A percentile compares a stretch with the other conserved stretches of the same genome.
Evolutionary conservation across 2,329 filamentous ascomycete species (phyloP).

Genomic region (Aspergillus phoenicis): DNA sequence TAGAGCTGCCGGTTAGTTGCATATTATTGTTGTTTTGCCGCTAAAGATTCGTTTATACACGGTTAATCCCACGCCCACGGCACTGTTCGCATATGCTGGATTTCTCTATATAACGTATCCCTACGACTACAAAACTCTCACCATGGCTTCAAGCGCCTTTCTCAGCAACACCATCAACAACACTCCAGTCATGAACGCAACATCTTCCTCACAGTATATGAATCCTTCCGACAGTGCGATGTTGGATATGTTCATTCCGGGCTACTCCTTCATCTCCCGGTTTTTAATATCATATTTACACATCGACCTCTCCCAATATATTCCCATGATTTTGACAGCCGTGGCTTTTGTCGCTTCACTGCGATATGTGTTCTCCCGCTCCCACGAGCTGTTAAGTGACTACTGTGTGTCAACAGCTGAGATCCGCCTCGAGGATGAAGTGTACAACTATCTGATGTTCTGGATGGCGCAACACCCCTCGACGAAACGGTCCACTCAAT

Average conservation of each 20-base stretch:
- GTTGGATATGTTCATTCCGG: conserved; percentile 67
- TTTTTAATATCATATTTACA: conserved; percentile 59
- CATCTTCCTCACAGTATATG: conserved; percentile 10
- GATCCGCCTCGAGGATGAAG: conserved; percentile 69
- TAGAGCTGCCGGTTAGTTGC: neutral
- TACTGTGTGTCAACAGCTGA: conserved; percentile 68
- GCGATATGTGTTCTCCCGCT: conserved; percentile 55
- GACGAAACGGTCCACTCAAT: conserved; percentile 60
- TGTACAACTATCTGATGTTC: conserved; percentile 71
- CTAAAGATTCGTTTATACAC: neutral
- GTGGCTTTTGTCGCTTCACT: conserved; percentile 55
- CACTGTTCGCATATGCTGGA: neutral
- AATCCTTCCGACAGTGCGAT: conserved; percentile 29
- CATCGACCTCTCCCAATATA: conserved; percentile 64
- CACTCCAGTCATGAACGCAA: conserved; percentile 15
- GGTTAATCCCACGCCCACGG: neutral
- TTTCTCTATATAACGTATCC: neutral
- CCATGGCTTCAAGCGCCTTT: neutral
- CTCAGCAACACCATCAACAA: conserved; percentile 17
- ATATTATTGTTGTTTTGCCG: neutral
- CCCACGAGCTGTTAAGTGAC: conserved; percentile 53
- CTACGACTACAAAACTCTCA: neutral
- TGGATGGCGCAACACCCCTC: conserved; percentile 69
- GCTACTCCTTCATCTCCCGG: conserved; percentile 61
- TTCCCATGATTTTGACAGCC: conserved; percentile 58